A percentile compares a stretch with the other conserved stretches of the same genome.
Evolutionary conservation across 2,329 filamentous ascomycete genomes (phyloP).

Genomic region (Fusarium pseudocircinatum): DNA sequence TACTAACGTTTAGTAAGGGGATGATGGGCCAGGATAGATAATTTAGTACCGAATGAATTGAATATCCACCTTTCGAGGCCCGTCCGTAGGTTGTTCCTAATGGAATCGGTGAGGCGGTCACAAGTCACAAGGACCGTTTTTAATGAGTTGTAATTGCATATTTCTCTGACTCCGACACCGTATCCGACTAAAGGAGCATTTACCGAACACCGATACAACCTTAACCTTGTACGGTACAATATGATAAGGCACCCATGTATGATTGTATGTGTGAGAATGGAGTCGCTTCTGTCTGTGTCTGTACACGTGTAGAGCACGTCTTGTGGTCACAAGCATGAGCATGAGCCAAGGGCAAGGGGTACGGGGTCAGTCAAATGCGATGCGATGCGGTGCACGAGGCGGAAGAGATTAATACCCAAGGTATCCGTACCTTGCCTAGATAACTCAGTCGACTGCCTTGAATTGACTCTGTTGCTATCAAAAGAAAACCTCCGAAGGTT

Average conservation of each 20-base stretch:
- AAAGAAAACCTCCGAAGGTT: constrained; percentile 37
- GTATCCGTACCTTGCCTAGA: background rate
- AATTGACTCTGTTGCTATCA: background rate
- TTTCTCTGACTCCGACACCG: constrained; percentile 1
- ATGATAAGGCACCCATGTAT: constrained; percentile 22
- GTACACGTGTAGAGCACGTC: constrained; percentile 23
- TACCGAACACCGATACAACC: constrained; percentile 4
- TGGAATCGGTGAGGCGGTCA: constrained; percentile 35
- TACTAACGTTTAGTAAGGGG: constrained; percentile 1
- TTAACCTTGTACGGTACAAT: background rate
- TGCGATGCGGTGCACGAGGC: background rate
- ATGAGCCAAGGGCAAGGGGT: background rate
- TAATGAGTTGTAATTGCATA: constrained; percentile 33
- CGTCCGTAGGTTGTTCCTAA: background rate
- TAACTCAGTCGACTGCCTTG: background rate
- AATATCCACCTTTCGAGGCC: constrained; percentile 19
- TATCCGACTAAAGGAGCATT: constrained; percentile 1
- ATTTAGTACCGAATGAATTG: constrained; percentile 6
- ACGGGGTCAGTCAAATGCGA: background rate
- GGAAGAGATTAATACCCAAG: constrained; percentile 7
- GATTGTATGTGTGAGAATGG: constrained; percentile 8
- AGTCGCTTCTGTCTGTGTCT: background rate
- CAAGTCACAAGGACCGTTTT: constrained; percentile 5
- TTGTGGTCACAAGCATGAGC: constrained; percentile 7
- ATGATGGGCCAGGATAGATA: constrained; percentile 4